phyloP scores from a whole-genome alignment of 768 basidiomycete genomes.

The Coprinellus micaceus region DNA sequence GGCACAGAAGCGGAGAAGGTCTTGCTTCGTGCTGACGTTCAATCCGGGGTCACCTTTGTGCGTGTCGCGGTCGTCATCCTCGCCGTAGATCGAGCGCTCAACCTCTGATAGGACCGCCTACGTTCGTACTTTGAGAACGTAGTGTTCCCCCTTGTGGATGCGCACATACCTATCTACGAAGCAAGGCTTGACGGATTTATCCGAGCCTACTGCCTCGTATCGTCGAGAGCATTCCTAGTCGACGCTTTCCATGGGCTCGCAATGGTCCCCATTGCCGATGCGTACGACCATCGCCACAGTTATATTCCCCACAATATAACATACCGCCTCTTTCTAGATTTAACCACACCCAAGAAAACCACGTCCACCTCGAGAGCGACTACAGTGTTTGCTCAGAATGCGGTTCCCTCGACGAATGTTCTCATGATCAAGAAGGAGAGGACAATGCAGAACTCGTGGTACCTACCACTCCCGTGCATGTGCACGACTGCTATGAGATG shows the following conservation, averaged over 20 bases:
- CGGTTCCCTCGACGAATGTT: conserved; percentile 63
- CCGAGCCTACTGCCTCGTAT: conserved; percentile 61
- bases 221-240: conserved; percentile 78
- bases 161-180: conserved; percentile 9
- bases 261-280: conserved; percentile 84
- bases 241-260: conserved; percentile 78
- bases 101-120: conserved; percentile 28
- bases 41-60: conserved; percentile 21
- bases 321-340: conserved; percentile 43
- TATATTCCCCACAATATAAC: conserved; percentile 1
- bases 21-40: conserved; percentile 17
- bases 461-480: conserved; percentile 25
- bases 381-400: conserved; percentile 70
- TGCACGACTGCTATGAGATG: conserved; percentile 57
- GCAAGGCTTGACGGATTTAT: conserved; percentile 42
- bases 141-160: conserved; percentile 30
- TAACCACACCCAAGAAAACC: conserved; percentile 67
- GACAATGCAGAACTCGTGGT: background rate
- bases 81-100: background rate
- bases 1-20: conserved; percentile 40
- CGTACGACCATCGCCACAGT: conserved; percentile 41
- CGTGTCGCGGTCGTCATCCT: conserved; percentile 1
- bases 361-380: conserved; percentile 75
- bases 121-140: conserved; percentile 32
- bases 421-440: conserved; percentile 49